Percentiles rank a stretch among this genome's conserved stretches.
Conservation (phyloP, 768 basidiomycete genomes). For the Dioszegia crocea region DNA sequence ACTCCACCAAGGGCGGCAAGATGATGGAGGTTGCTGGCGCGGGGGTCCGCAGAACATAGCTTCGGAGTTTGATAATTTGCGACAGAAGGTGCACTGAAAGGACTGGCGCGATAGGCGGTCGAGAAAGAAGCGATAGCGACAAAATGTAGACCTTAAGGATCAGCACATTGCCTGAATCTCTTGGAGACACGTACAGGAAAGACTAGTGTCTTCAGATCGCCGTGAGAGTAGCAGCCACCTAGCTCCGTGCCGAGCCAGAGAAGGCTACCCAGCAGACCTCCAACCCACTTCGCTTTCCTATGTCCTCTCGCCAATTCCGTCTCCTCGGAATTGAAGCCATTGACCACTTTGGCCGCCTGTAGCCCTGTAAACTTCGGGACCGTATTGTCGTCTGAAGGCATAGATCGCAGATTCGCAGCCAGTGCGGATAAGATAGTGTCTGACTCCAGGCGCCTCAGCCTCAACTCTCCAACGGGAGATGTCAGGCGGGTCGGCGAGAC, state of each 20-base stretch:
- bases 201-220: conserved; percentile 14
- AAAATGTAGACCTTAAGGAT: conserved; percentile 25
- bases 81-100: conserved; percentile 33
- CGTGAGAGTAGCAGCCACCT: conserved; percentile 7
- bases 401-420: conserved; percentile 21
- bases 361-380: neutral
- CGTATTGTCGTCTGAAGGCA: neutral
- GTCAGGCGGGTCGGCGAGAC: conserved; percentile 20
- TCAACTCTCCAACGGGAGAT: conserved; percentile 19
- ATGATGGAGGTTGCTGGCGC: conserved; percentile 16
- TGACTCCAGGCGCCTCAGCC: conserved; percentile 34
- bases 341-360: conserved; percentile 25
- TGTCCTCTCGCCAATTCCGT: conserved; percentile 11
- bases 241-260: conserved; percentile 21
- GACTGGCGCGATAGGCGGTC: conserved; percentile 19
- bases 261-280: conserved; percentile 21
- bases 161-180: neutral
- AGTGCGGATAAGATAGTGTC: conserved; percentile 30
- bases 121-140: conserved; percentile 19
- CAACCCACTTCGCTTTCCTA: conserved; percentile 16
- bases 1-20: conserved; percentile 21
- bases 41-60: conserved; percentile 7
- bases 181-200: conserved; percentile 36
- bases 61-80: conserved; percentile 26
- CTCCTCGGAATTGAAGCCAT: conserved; percentile 13